Base-by-base conservation (phyloP, 2,329 filamentous ascomycete genomes). In the Pseudogymnoascus sp. region DNA sequence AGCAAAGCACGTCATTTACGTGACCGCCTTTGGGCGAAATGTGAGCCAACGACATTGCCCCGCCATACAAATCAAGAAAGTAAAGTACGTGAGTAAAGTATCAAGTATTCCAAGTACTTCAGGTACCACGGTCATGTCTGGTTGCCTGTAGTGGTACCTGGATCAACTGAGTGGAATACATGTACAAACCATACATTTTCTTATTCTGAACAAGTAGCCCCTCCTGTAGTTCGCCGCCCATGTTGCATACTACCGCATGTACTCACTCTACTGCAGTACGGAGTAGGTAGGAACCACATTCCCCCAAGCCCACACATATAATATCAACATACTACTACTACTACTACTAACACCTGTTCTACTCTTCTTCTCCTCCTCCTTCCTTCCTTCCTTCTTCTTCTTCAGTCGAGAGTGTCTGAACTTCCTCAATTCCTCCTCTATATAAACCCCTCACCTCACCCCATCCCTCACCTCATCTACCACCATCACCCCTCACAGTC, bases 401-500 rank as follows among this genome's bases (percentile, higher is more conserved):
- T 9, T n/a, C 34, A 12, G 28, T 57, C 50, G 30, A 57, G 50
- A 37, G 30, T 57, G 30, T 57, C 34, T 35, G 12, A 25, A n/a
- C 20, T 57, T 22, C 50, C 32, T 34, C 50, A 32, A 12, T 35
- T 34, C 50, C 18, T 35, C n/a, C 50, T 57, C 28, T 57, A n/a
- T 34, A 57, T 35, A 32, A 28, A 34, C 12, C 16, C 47, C 50
- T 18, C 50, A 25, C 9, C 28, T 34, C 50, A 35, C 16, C 50
- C 25, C 50, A 57, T 11, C 11, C 47, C 47, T 30, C 20, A 30
- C 28, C 11, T 6, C 50, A 57, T 22, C 25, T 11, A 30, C 28
- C 50, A 32, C 50, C n/a, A 16, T 18, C 38, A 12, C 34, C 16
- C 6, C 25, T 22, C 34, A 34, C 32, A 32, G 18, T 57, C 70